These are phyloP conservation scores for Atkinsonella texensis DNA, from an alignment of 2,329 filamentous ascomycete genomes.

Conservation along the genomic window DNA sequence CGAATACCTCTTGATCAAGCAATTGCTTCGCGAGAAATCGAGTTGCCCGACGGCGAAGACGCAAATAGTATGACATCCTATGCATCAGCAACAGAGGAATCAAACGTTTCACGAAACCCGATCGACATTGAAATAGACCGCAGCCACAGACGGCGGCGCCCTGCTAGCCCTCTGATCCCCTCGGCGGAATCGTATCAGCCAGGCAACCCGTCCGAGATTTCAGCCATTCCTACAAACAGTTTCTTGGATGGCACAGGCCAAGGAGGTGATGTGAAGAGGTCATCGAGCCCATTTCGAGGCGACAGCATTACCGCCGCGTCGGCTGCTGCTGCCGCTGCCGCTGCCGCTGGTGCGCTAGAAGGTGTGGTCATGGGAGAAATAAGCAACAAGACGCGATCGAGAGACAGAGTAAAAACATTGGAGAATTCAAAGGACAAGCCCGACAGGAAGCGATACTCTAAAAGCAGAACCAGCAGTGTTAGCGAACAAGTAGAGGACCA, in stretches of 20 bases:
- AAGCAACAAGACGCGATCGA: slow-evolving; percentile 32
- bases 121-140: slow-evolving; percentile 83
- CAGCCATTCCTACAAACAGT: slow-evolving; percentile 54
- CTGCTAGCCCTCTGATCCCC: slow-evolving; percentile 56
- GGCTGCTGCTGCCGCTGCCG: slow-evolving; percentile 14
- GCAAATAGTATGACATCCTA: slow-evolving; percentile 59
- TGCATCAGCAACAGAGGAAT: slow-evolving; percentile 68
- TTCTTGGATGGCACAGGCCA: slow-evolving; percentile 47
- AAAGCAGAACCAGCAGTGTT: slow-evolving; percentile 36
- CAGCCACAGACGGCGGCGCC: slow-evolving; percentile 42
- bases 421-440: slow-evolving; percentile 34
- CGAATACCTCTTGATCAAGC: slow-evolving; percentile 41
- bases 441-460: slow-evolving; percentile 35
- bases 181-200: slow-evolving; percentile 49
- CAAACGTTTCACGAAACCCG: slow-evolving; percentile 62
- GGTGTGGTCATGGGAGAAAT: slow-evolving; percentile 29
- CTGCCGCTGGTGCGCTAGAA: slow-evolving; percentile 19
- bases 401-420: slow-evolving; percentile 28
- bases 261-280: slow-evolving; percentile 26
- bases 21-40: slow-evolving; percentile 28
- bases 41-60: slow-evolving; percentile 43
- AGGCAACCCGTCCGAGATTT: slow-evolving; percentile 71
- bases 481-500: slow-evolving; percentile 36
- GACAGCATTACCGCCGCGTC: slow-evolving; percentile 27
- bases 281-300: slow-evolving; percentile 29